Conservation (phyloP, 805 yeast genomes). For the Zygosaccharomyces bailii region DNA sequence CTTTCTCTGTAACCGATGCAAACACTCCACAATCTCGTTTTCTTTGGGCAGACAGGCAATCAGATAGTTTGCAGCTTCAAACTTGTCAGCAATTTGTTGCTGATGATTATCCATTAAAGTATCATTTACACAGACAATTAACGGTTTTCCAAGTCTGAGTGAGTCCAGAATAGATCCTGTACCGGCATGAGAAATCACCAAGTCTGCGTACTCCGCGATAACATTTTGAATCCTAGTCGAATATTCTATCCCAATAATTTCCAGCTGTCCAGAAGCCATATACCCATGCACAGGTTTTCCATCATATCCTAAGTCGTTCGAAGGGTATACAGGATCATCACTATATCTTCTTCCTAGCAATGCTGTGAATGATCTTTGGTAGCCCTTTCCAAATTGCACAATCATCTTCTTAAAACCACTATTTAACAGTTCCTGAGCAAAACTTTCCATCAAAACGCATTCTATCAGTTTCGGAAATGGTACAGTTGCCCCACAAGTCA, state of each 20-base stretch:
- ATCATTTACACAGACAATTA: slow-evolving; percentile 70
- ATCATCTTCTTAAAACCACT: slow-evolving; percentile 42
- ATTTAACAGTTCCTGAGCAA: slow-evolving; percentile 37
- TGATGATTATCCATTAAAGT: slow-evolving; percentile 87
- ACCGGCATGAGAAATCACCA: slow-evolving; percentile 85
- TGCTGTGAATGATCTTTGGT: slow-evolving; percentile 21
- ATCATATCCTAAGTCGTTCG: slow-evolving; percentile 3
- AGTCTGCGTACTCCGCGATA: slow-evolving; percentile 43
- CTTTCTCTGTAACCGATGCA: slow-evolving; percentile 11
- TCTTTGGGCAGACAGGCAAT: slow-evolving; percentile 23
- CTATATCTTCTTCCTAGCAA: background rate
- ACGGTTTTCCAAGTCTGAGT: slow-evolving; percentile 49
- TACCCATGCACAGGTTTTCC: background rate
- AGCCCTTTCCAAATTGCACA: slow-evolving; percentile 59
- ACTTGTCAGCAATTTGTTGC: slow-evolving; percentile 63
- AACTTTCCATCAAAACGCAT: slow-evolving; percentile 37
- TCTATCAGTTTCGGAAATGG: slow-evolving; percentile 62
- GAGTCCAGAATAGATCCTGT: slow-evolving; percentile 90
- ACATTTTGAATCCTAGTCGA: slow-evolving; percentile 41
- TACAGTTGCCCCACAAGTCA: slow-evolving; percentile 90
- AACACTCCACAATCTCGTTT: slow-evolving; percentile 11
- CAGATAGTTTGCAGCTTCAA: slow-evolving; percentile 37
- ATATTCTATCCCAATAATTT: slow-evolving; percentile 47
- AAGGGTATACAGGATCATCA: background rate
- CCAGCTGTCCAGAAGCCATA: slow-evolving; percentile 14